Conservation (phyloP, 805 yeast genomes). For the Candida nanaspora region DNA sequence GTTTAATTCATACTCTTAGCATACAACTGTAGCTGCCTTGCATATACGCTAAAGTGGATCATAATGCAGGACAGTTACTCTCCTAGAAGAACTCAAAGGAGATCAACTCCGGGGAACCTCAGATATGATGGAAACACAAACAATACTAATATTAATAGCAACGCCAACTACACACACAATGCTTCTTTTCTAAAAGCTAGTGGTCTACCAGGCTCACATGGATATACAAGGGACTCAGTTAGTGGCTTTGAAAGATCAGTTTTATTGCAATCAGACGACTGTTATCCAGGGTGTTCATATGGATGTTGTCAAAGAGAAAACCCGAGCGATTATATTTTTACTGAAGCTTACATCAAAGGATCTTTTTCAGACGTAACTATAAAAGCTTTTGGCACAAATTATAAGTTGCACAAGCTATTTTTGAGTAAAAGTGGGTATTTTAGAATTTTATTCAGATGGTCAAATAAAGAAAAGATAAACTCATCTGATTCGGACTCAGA, state of each 20-base stretch:
- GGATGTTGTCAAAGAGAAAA: conserved; percentile 19
- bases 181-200: too few relatives aligned
- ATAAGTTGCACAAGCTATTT: conserved; percentile 39
- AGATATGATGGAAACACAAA: background rate
- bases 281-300: too few relatives aligned
- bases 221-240: too few relatives aligned
- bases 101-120: conserved; percentile 16
- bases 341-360: conserved; percentile 36
- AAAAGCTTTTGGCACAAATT: conserved; percentile 36
- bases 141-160: too few relatives aligned
- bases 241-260: too few relatives aligned
- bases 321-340: conserved; percentile 24
- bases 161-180: too few relatives aligned
- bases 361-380: conserved; percentile 42
- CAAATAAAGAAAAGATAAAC: conserved; percentile 10
- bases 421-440: conserved; percentile 42
- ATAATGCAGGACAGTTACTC: background rate
- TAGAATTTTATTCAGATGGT: conserved; percentile 40
- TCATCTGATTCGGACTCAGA: background rate
- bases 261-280: too few relatives aligned
- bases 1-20: too few relatives aligned
- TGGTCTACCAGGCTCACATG: too few relatives aligned
- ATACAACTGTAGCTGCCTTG: too few relatives aligned
- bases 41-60: too few relatives aligned
- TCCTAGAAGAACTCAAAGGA: conserved; percentile 9